Evolutionary conservation across 306 rosid species (phyloP).

Genomic region (Phaseolus lunatus): DNA sequence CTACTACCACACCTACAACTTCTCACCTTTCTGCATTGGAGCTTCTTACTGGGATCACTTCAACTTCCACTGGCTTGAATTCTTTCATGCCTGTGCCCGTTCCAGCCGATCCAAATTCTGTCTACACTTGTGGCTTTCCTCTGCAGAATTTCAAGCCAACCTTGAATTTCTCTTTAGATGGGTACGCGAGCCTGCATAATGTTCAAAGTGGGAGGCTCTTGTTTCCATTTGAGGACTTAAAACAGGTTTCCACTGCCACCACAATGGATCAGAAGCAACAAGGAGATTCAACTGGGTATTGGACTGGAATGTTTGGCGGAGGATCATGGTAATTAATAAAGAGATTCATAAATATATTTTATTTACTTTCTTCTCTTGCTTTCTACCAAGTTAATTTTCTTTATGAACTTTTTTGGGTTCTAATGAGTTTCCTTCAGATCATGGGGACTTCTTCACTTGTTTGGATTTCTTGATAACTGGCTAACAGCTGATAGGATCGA

Average conservation of each 20-base stretch:
- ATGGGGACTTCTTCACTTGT: slow-evolving; percentile 31
- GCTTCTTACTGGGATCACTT: slow-evolving; percentile 66
- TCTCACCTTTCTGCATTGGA: slow-evolving; percentile 68
- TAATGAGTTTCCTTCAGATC: slow-evolving; percentile 42
- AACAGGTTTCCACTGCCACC: slow-evolving; percentile 51
- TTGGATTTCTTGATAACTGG: slow-evolving; percentile 53
- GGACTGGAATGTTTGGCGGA: slow-evolving; percentile 90
- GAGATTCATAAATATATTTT: background rate
- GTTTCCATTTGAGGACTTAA: slow-evolving; percentile 75
- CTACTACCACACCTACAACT: slow-evolving; percentile 3
- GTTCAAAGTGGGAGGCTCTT: slow-evolving; percentile 52
- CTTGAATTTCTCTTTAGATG: slow-evolving; percentile 69
- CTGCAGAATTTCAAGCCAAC: slow-evolving; percentile 69
- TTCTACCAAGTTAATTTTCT: background rate
- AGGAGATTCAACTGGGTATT: slow-evolving; percentile 64
- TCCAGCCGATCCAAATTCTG: slow-evolving; percentile 49
- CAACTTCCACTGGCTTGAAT: slow-evolving; percentile 60
- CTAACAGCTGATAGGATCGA: slow-evolving; percentile 51
- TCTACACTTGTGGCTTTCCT: slow-evolving; percentile 54
- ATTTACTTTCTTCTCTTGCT: background rate
- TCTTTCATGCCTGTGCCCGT: slow-evolving; percentile 60
- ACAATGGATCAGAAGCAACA: slow-evolving; percentile 56
- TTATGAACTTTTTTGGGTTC: background rate
- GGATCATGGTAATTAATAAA: slow-evolving; percentile 75
- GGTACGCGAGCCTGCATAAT: slow-evolving; percentile 46